Percentiles rank a stretch among this genome's conserved stretches.
Evolutionary conservation across 1,139 yeast genomes (phyloP).

Genomic region (Blastobotrys raffinosifermentans): DNA sequence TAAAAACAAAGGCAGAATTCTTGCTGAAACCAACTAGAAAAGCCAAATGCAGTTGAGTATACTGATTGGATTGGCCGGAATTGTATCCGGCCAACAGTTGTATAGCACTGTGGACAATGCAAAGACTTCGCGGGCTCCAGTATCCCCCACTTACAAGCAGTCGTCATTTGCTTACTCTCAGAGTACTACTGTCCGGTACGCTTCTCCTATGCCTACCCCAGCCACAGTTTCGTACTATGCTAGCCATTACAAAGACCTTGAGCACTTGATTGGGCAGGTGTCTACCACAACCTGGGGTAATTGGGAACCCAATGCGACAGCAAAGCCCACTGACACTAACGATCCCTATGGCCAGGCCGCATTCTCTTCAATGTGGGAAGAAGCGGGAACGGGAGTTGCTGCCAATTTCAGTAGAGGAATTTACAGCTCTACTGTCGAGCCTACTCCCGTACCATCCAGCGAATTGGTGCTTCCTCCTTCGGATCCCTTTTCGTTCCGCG

Average conservation of each 20-base stretch:
- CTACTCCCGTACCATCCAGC: conserved; percentile 2
- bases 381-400: conserved; percentile 23
- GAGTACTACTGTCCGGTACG: neutral
- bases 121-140: no score
- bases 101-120: neutral
- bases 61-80: no score
- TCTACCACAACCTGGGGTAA: conserved; percentile 8
- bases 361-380: conserved; percentile 4
- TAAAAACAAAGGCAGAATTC: no score
- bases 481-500: conserved; percentile 33
- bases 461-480: conserved; percentile 16
- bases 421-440: conserved; percentile 6
- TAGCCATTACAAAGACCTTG: neutral
- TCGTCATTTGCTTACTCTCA: neutral
- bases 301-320: conserved; percentile 5
- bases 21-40: no score
- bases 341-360: conserved; percentile 7
- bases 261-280: neutral
- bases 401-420: conserved; percentile 3
- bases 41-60: no score
- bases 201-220: neutral
- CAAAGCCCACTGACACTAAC: neutral
- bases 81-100: neutral
- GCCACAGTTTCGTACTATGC: neutral
- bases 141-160: conserved; percentile 9